phyloP scores from a whole-genome alignment of 495 filamentous ascomycete species.

The Tuber borchii region DNA sequence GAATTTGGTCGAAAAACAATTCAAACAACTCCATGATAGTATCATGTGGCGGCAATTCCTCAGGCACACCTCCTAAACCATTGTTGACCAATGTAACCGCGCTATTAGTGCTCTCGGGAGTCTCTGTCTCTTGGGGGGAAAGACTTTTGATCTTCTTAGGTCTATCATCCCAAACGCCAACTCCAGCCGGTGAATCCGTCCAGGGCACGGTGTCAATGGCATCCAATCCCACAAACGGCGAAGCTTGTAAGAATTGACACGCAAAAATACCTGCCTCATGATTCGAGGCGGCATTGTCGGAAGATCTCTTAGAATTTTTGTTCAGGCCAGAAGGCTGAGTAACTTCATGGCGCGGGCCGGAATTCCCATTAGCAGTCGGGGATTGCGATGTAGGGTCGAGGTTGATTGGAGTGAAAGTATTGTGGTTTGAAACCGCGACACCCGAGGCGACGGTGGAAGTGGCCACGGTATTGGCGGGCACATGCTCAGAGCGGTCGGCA shows the following conservation, averaged over 20 bases:
- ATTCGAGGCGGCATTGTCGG: conserved; percentile 2
- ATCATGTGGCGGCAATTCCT: conserved; percentile 26
- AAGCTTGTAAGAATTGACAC: conserved; percentile 34
- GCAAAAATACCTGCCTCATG: conserved; percentile 29
- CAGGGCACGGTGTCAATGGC: conserved; percentile 17
- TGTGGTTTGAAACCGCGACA: conserved; percentile 10
- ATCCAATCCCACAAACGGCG: conserved; percentile 27
- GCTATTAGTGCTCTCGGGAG: conserved; percentile 8
- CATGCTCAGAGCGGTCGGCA: conserved; percentile 1
- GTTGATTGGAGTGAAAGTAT: conserved; percentile 30
- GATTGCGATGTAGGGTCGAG: conserved; percentile 28
- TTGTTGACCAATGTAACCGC: neutral
- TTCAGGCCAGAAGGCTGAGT: neutral
- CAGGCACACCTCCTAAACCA: conserved; percentile 6
- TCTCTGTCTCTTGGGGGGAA: conserved; percentile 4
- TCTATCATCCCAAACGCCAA: conserved; percentile 7
- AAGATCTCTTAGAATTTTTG: neutral
- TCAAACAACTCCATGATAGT: conserved; percentile 28
- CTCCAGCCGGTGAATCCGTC: conserved; percentile 14
- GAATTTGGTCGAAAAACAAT: conserved; percentile 37
- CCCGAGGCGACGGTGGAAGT: conserved; percentile 14
- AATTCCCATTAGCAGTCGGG: conserved; percentile 6
- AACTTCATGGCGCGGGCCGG: conserved; percentile 5
- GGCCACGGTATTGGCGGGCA: conserved; percentile 8
- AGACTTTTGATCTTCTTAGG: conserved; percentile 13